Conservation (phyloP, 768 basidiomycete genomes). For the Arthromyces matolae region DNA sequence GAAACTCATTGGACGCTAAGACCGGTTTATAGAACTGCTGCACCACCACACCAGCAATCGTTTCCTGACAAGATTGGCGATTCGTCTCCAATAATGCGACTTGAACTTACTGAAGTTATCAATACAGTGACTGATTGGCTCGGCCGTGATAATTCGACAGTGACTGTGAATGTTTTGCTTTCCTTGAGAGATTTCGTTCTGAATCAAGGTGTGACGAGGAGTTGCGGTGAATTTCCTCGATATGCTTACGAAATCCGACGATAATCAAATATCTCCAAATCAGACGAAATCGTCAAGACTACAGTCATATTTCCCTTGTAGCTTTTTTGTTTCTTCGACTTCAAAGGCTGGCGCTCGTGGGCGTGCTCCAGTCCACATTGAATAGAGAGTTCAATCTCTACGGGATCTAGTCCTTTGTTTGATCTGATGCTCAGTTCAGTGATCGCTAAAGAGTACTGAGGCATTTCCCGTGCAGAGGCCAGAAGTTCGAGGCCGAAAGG, state of each 20-base stretch:
- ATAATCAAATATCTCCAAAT: slow-evolving; percentile 72
- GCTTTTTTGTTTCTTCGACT: slow-evolving; percentile 42
- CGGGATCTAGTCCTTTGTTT: slow-evolving; percentile 45
- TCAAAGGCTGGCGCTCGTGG: slow-evolving; percentile 20
- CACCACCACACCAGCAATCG: slow-evolving; percentile 62
- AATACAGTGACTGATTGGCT: slow-evolving; percentile 65
- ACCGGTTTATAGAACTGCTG: slow-evolving; percentile 54
- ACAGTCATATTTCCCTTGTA: slow-evolving; percentile 58
- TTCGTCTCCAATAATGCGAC: not conserved
- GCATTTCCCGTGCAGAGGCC: slow-evolving; percentile 56
- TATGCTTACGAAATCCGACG: slow-evolving; percentile 78
- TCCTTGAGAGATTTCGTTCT: slow-evolving; percentile 70
- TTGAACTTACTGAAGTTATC: slow-evolving; percentile 53
- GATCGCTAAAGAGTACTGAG: slow-evolving; percentile 55
- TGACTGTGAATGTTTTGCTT: slow-evolving; percentile 56
- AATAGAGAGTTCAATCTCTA: slow-evolving; percentile 54
- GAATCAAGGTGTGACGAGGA: not conserved
- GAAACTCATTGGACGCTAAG: slow-evolving; percentile 53
- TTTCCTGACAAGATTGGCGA: slow-evolving; percentile 49
- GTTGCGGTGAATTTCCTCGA: slow-evolving; percentile 16
- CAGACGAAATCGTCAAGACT: slow-evolving; percentile 73
- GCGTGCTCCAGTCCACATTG: slow-evolving; percentile 49
- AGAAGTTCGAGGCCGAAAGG: slow-evolving; percentile 75
- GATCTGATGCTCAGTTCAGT: slow-evolving; percentile 43
- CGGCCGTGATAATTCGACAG: slow-evolving; percentile 61